Base-by-base conservation (phyloP, 331 rosid species). In the Saraca asoca region DNA sequence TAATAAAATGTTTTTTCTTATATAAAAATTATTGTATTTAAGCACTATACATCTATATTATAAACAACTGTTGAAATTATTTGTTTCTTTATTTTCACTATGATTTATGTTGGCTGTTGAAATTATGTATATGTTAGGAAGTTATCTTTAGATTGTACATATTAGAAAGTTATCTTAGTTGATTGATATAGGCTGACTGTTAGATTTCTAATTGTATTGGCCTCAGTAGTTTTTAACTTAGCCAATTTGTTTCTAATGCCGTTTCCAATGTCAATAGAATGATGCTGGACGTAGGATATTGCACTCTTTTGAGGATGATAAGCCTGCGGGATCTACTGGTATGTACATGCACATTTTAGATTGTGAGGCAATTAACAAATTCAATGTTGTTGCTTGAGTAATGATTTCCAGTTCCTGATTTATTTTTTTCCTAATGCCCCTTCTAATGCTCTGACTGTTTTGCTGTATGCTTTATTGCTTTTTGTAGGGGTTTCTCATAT, bases 291-390 rank as follows among this genome's bases (percentile, higher is more conserved):
- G 41, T 53, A 72, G 66, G 68, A 61, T 80, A 34, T 74, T 87
- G 83, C 87, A 77, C 79, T 85, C 88, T 55, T 87, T 75, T 79
- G 87, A 79, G 41, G 79, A 64, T 81, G 87, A 85, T 34, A 13
- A 49, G 69, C 83, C 75, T 29, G 65, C 69, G 48, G 76, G 72
- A 69, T 74, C 82, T 71, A 57, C 82, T 65, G 95, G 96, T 93
- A 86, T 20, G 80, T 78, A 69, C 63, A 81, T 78, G 31, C 38
- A 49, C 63, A 41, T 35, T 69, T 48, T 59, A 56, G 64, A 13
- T 71, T 61, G 34, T 16, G 15, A 55, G 43, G 17, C 35, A 50
- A 10, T 24, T 51, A 41, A 16, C 35, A 56, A 45, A 51, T 12
- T 68, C 45, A 38, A 20, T 60, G 51, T 8, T 51, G 18, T 67